A percentile compares a stretch with the other conserved stretches of the same genome.
phyloP scores from a whole-genome alignment of 768 basidiomycete species.

The Naganishia randhawae region DNA sequence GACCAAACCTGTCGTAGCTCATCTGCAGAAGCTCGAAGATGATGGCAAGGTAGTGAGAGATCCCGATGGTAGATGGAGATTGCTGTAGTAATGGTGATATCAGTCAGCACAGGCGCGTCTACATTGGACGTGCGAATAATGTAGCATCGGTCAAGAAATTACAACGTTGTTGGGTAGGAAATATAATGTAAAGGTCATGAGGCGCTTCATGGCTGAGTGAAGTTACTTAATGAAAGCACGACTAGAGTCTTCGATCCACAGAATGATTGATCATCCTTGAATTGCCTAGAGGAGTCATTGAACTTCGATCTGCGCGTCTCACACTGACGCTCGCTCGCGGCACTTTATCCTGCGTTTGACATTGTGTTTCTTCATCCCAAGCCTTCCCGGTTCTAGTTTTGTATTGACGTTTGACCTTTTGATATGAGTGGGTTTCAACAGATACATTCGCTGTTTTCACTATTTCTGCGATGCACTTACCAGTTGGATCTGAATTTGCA shows the following conservation, averaged over 20 bases:
- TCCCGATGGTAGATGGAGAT: background rate
- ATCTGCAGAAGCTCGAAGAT: constrained; percentile 17
- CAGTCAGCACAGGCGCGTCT: background rate
- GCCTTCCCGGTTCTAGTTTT: constrained; percentile 13
- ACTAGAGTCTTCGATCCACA: constrained; percentile 7
- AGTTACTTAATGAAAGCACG: no score
- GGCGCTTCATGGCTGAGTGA: no score
- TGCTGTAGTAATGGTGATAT: background rate
- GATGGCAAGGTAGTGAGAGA: background rate
- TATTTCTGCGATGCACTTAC: background rate
- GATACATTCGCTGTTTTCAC: background rate
- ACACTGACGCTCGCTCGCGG: background rate
- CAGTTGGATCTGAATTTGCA: constrained; percentile 18
- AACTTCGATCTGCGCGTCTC: background rate
- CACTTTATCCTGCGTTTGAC: background rate
- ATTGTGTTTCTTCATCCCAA: constrained; percentile 9
- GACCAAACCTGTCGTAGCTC: constrained; percentile 14
- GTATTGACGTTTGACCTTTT: constrained; percentile 20
- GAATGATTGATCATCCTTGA: background rate
- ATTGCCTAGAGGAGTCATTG: constrained; percentile 14
- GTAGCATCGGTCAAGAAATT: background rate
- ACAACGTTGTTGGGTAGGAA: background rate
- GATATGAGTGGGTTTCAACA: background rate
- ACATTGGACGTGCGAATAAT: background rate
- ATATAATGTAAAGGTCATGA: background rate